A percentile compares a stretch with the other conserved stretches of the same genome.
Evolutionary conservation across 2,329 filamentous ascomycete species (phyloP).

Genomic region (Aspergillus sp.): DNA sequence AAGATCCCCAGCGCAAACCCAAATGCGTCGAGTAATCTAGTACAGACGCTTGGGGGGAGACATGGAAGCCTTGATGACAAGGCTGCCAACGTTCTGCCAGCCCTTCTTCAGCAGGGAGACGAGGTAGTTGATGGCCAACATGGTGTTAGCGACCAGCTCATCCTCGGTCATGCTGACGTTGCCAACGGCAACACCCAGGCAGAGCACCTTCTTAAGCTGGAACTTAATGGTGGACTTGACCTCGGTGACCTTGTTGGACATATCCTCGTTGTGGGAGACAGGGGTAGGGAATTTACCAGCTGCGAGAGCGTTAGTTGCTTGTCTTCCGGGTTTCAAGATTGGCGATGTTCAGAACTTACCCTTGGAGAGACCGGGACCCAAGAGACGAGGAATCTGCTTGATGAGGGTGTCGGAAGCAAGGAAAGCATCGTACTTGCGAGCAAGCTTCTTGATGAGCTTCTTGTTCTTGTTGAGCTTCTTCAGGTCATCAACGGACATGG

Average conservation of each 20-base stretch:
- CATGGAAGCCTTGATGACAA: conserved; percentile 99
- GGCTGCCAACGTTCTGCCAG: conserved; percentile 99
- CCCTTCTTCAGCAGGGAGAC: conserved; percentile 99
- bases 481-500: conserved; percentile 97
- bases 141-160: conserved; percentile 96
- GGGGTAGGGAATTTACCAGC: conserved; percentile 99
- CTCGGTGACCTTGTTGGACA: conserved; percentile 93
- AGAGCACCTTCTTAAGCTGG: conserved; percentile 99
- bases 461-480: conserved; percentile 99
- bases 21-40: conserved; percentile 57
- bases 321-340: conserved; percentile 14
- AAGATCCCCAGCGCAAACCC: conserved; percentile 21
- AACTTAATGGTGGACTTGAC: conserved; percentile 99
- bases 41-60: conserved; percentile 97
- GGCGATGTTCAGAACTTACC: conserved; percentile 53
- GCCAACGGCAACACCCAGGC: conserved; percentile 98
- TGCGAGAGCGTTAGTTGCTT: conserved; percentile 45
- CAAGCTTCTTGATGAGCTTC: conserved; percentile 99
- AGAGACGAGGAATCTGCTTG: conserved; percentile 99
- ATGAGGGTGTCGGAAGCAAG: conserved; percentile 95
- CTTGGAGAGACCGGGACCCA: conserved; percentile 98
- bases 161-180: conserved; percentile 98
- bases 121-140: conserved; percentile 99
- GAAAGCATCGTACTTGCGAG: conserved; percentile 99
- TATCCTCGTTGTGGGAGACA: conserved; percentile 94